Conservation (phyloP, 1,139 yeast genomes). For the Pichia sp. region DNA sequence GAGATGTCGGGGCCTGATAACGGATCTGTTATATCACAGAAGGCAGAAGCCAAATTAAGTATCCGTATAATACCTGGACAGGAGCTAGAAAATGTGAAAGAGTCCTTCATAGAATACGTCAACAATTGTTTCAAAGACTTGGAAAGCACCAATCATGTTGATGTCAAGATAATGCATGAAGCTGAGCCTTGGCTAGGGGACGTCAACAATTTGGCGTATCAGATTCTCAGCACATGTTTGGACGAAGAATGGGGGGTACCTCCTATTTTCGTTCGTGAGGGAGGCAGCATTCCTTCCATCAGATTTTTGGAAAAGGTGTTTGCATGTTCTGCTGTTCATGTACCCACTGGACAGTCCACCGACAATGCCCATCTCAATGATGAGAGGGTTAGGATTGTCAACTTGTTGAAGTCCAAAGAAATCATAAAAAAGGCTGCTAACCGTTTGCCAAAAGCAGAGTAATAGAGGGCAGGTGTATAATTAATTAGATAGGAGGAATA, state of each 20-base stretch:
- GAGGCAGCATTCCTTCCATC: constrained; percentile 93
- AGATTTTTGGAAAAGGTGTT: constrained; percentile 79
- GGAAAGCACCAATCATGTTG: constrained; percentile 56
- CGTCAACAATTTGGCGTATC: constrained; percentile 68
- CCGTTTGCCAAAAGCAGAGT: constrained; percentile 7
- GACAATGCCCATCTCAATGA: constrained; percentile 92
- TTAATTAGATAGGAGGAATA: neutral
- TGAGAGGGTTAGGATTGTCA: constrained; percentile 76
- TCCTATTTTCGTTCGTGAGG: constrained; percentile 87
- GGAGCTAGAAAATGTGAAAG: constrained; percentile 55
- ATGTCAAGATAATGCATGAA: constrained; percentile 63
- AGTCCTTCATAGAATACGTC: constrained; percentile 46
- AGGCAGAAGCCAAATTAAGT: constrained; percentile 72
- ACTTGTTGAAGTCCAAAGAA: constrained; percentile 68
- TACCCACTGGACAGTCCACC: constrained; percentile 94
- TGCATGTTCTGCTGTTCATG: constrained; percentile 86
- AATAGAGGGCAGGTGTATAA: neutral
- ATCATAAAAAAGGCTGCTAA: constrained; percentile 51
- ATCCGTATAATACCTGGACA: constrained; percentile 90
- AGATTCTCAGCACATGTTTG: constrained; percentile 57
- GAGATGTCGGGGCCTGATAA: constrained; percentile 89
- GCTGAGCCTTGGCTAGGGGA: constrained; percentile 98
- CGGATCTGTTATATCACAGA: constrained; percentile 82
- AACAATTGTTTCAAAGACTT: constrained; percentile 43
- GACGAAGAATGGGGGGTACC: constrained; percentile 52